Percentiles rank a stretch among this genome's conserved stretches.
These are phyloP conservation scores for Hippophae rhamnoides DNA, from an alignment of 306 rosid genomes.

Conservation along the genomic window DNA sequence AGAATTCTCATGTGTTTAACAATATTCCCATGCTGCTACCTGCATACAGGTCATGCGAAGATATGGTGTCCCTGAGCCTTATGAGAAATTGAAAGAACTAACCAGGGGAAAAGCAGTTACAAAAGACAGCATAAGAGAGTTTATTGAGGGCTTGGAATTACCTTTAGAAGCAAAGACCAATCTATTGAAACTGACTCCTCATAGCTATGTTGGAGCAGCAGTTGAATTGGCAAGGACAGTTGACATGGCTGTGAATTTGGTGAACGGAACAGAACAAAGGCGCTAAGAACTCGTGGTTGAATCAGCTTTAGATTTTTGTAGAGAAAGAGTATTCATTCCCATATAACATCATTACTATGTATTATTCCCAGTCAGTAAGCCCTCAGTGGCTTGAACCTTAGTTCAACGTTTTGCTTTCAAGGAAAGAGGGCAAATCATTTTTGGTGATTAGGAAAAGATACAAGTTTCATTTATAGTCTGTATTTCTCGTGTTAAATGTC, in stretches of 20 bases:
- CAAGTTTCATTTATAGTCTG: no score
- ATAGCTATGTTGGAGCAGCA: constrained; percentile 75
- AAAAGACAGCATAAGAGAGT: constrained; percentile 60
- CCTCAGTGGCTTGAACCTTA: no score
- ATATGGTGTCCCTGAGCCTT: constrained; percentile 89
- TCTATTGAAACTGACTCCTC: constrained; percentile 63
- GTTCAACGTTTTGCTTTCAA: no score
- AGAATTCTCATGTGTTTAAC: neutral
- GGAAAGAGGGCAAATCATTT: no score
- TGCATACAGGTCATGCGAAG: constrained; percentile 73
- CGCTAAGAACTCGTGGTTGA: no score
- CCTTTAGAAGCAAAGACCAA: constrained; percentile 57
- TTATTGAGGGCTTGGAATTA: constrained; percentile 62
- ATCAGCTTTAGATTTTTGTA: no score
- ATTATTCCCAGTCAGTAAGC: no score
- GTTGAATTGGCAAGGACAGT: constrained; percentile 59
- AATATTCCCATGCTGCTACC: neutral
- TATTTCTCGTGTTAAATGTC: no score
- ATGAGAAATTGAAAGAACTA: constrained; percentile 76
- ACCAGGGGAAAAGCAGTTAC: constrained; percentile 84
- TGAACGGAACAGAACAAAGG: constrained; percentile 10
- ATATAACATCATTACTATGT: no score
- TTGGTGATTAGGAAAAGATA: no score
- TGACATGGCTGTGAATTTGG: constrained; percentile 30
- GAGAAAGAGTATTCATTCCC: no score